Base-by-base conservation (phyloP, 768 basidiomycete species). In the Trametes maxima region DNA sequence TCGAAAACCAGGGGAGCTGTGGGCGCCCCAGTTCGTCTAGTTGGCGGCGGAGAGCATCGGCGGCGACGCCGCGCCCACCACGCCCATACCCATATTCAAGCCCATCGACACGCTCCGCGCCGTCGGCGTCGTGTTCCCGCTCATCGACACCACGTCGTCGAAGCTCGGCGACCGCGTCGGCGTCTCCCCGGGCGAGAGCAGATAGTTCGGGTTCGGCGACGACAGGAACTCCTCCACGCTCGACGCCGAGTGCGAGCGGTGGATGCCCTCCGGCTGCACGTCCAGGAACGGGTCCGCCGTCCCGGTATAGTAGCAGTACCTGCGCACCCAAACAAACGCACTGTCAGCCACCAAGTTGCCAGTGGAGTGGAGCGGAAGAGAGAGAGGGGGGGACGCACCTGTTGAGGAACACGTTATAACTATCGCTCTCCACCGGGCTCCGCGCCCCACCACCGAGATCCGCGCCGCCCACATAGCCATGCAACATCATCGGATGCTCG, bases 251-350 rank as follows among this genome's bases (percentile, higher is more conserved):
- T 77, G 77, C 42, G 79, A 77, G 48, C 79, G 78, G 19, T 77
- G 71, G 11, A 79, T 60, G 5, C 35, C 25, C 43, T 70, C 71
- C 21, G 69, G 59, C 0, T 72, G 56, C 22, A 70, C 70, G 50
- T 73, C 73, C n/a, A 72, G 61, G 53, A 73, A 35, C 3, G 75
- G 69, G 36, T 79, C 82, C 3, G 39, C 39, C 37, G 78, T 67
- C 1, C 90, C 90, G 2, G 90, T 92, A 74, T 83, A 92, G 75
- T 92, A 92, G 76, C 90, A 92, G 73, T 88, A 92, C 67, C 90
- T 92, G 24, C n/a, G 55, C 28, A 33, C 28, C 3, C 28, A 13
- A 22, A 12, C 21, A 37, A 24, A 17, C 57, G 43, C 24, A 7
- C n/a, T 16, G 48, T 52, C 35, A 56, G 64, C 21, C 5, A 43